Evolutionary conservation across 2,329 filamentous ascomycete genomes (phyloP), one percentile per base, ranked within the genome.

Genomic region (Thielaviopsis populi): DNA sequence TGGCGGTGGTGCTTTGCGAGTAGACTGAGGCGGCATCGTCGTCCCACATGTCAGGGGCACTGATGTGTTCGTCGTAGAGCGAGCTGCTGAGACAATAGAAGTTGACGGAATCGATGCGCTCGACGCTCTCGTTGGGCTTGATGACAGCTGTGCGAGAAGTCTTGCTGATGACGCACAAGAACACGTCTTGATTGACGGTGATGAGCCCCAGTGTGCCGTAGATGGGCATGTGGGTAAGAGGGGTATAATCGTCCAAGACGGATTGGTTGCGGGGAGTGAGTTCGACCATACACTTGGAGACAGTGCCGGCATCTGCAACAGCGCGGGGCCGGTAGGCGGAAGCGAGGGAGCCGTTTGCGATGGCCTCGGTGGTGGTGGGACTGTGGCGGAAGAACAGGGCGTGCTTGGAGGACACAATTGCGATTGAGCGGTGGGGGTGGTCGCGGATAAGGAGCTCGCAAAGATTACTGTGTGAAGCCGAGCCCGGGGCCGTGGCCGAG

Each of bases 21-120:
- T 83, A 81, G 4, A 75, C 71, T 4, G 78, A 77, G 1, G 75
- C 70, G 19, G 74, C 71, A 66, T 83, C 81, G 30, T 76, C 74
- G 56, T 83, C 81, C 65, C 77, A 75, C 2, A 77, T 72, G 67
- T 85, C 83, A 15, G 80, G 70, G 2, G 41, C 53, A 10, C 78
- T 77, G 33, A 83, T 78, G 40, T 91, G 81, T 73, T 91, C 82
- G 74, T 97, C 94, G 74, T 95, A 96, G 68, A 90, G 85, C 48
- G 86, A 79, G 69, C 86, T 88, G 73, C 89, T 97, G 66, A 99
- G 77, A 71, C 94, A 97, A 76, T 95, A 89, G 73, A 97, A 97
- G 68, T 94, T 89, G 65, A 96, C 92, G 22, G 82, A 84, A 66
- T 85, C 81, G 69, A 97, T 97, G 73, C 86, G 85, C 75, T 94